Conservation (phyloP, 2,329 filamentous ascomycete genomes). For the Phaeoacremonium minimum region DNA sequence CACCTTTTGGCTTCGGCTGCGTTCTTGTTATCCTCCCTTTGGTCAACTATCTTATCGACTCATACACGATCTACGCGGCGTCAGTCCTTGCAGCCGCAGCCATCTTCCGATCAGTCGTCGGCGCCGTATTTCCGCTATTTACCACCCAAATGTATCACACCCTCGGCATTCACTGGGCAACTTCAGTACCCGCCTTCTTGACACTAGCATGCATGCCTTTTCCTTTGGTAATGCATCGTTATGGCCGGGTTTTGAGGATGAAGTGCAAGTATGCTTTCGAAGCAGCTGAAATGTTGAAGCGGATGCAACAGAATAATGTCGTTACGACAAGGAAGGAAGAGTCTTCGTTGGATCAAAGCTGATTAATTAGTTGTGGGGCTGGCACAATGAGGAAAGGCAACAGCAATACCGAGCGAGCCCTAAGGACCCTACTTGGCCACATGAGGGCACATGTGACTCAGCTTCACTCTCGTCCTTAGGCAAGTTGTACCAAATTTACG, state of each 20-base stretch:
- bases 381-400: too few relatives aligned
- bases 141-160: slow-evolving; percentile 28
- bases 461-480: too few relatives aligned
- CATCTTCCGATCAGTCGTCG: slow-evolving; percentile 56
- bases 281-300: too few relatives aligned
- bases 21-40: slow-evolving; percentile 49
- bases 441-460: too few relatives aligned
- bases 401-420: too few relatives aligned
- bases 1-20: slow-evolving; percentile 29
- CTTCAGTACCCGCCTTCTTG: slow-evolving; percentile 51
- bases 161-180: slow-evolving; percentile 54
- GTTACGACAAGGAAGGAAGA: too few relatives aligned
- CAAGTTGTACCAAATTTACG: too few relatives aligned
- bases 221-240: slow-evolving; percentile 72
- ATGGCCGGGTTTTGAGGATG: slow-evolving; percentile 58
- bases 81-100: slow-evolving; percentile 57
- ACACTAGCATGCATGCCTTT: slow-evolving; percentile 66
- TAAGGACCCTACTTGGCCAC: too few relatives aligned
- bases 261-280: slow-evolving; percentile 68
- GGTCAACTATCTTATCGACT: slow-evolving; percentile 52
- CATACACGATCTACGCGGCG: slow-evolving; percentile 56
- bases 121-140: slow-evolving; percentile 59
- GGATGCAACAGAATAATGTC: too few relatives aligned
- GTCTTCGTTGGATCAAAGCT: too few relatives aligned
- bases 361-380: too few relatives aligned